These are phyloP conservation scores for Solanum hybrid DNA, from an alignment of 305 asterid species.

Conservation along the genomic window DNA sequence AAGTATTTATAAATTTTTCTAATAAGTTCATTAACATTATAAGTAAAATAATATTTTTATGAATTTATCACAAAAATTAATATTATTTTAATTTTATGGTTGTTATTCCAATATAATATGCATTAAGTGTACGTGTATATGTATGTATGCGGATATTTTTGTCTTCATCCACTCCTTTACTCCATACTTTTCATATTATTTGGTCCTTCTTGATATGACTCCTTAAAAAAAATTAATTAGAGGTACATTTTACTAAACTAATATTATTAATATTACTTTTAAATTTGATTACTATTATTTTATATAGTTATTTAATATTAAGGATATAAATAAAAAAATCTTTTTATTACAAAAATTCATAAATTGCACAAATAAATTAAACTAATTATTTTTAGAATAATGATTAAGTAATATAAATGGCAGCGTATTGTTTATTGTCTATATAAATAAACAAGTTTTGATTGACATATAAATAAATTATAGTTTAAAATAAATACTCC, in stretches of 20 bases:
- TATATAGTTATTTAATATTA: not conserved
- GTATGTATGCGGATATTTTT: not conserved
- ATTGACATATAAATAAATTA: no score
- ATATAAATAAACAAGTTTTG: no score
- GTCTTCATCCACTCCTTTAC: not conserved
- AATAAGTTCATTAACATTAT: not conserved
- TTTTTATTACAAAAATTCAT: no score
- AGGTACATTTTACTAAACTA: not conserved
- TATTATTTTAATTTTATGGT: no score
- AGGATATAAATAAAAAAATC: no score
- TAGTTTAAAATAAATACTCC: not conserved
- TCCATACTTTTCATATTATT: no score
- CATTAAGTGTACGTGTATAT: not conserved
- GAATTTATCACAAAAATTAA: not conserved
- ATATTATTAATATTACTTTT: not conserved
- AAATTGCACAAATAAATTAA: no score
- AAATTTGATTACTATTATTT: no score
- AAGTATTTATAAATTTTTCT: not conserved
- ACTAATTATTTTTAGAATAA: no score
- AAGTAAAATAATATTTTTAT: not conserved
- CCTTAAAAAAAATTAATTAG: not conserved
- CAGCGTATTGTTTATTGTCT: not conserved
- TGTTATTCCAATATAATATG: not conserved
- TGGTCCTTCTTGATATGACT: not conserved
- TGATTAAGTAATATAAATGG: no score